phyloP scores from a whole-genome alignment of 75 land plant genomes.

The Cupressus sempervirens region DNA sequence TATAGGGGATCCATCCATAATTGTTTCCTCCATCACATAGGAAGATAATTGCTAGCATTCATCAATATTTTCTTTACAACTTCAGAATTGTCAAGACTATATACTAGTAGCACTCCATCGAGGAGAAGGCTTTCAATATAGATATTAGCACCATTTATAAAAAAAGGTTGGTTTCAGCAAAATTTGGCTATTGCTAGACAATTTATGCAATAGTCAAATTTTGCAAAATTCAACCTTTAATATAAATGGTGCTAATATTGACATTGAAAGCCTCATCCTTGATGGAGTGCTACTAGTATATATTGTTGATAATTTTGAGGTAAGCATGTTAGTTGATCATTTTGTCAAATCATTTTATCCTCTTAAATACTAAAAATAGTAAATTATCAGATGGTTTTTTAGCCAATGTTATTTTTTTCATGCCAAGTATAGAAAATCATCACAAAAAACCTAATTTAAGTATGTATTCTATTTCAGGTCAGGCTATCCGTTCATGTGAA shows the following conservation, averaged over 20 bases:
- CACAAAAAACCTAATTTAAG: neutral
- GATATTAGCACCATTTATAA: too few relatives aligned
- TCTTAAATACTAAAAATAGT: neutral
- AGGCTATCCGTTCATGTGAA: conserved; percentile 45
- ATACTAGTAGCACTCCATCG: too few relatives aligned
- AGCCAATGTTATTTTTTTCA: neutral
- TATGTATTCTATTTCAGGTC: conserved; percentile 41
- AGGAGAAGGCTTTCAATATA: too few relatives aligned
- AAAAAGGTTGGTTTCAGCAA: too few relatives aligned
- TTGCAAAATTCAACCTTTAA: conserved; percentile 76
- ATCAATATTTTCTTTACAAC: too few relatives aligned
- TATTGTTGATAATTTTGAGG: conserved; percentile 60
- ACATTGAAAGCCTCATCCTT: conserved; percentile 52
- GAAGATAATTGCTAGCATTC: too few relatives aligned
- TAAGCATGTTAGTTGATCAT: conserved; percentile 17
- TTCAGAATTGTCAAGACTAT: too few relatives aligned
- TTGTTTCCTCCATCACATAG: too few relatives aligned
- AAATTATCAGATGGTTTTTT: neutral
- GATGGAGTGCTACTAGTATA: conserved; percentile 71
- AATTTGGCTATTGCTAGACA: too few relatives aligned
- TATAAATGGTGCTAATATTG: conserved; percentile 49
- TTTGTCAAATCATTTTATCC: neutral
- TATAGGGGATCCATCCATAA: too few relatives aligned
- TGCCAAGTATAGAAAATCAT: neutral
- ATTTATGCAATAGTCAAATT: conserved; percentile 44